These are phyloP conservation scores for Fusarium pseudograminearum DNA, from an alignment of 2,329 filamentous ascomycete species.

Conservation along the genomic window DNA sequence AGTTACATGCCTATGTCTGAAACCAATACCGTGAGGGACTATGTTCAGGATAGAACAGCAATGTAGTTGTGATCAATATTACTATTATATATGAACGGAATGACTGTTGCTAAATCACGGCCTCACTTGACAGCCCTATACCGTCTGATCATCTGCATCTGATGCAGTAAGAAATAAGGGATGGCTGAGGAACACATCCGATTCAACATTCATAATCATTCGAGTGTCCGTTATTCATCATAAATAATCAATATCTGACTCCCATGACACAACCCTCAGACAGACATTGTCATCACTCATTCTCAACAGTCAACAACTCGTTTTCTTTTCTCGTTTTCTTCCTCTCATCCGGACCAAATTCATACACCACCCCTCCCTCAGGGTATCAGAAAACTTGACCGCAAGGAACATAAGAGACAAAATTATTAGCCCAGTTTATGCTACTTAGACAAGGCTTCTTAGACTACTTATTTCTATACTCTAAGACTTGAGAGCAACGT, in stretches of 20 bases:
- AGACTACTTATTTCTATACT: too few relatives aligned
- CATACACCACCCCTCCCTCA: too few relatives aligned
- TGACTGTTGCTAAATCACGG: not conserved
- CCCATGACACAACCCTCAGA: not conserved
- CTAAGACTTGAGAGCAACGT: constrained; percentile 49
- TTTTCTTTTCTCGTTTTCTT: not conserved
- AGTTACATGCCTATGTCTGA: too few relatives aligned
- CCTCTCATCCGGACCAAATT: not conserved
- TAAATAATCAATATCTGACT: not conserved
- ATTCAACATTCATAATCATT: not conserved
- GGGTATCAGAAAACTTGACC: too few relatives aligned
- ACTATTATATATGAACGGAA: not conserved
- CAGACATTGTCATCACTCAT: not conserved
- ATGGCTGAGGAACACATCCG: not conserved
- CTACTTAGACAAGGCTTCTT: too few relatives aligned
- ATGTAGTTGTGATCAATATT: not conserved
- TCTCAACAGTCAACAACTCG: not conserved
- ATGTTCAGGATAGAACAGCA: too few relatives aligned
- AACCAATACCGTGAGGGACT: too few relatives aligned
- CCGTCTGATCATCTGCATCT: not conserved
- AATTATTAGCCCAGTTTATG: too few relatives aligned
- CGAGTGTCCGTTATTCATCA: not conserved
- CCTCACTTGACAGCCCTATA: not conserved
- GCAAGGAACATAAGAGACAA: too few relatives aligned
- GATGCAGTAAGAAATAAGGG: not conserved